Percentiles rank a stretch among this genome's conserved stretches.
phyloP scores from a whole-genome alignment of 2,329 filamentous ascomycete species.

The Dactylellina haptotyla region DNA sequence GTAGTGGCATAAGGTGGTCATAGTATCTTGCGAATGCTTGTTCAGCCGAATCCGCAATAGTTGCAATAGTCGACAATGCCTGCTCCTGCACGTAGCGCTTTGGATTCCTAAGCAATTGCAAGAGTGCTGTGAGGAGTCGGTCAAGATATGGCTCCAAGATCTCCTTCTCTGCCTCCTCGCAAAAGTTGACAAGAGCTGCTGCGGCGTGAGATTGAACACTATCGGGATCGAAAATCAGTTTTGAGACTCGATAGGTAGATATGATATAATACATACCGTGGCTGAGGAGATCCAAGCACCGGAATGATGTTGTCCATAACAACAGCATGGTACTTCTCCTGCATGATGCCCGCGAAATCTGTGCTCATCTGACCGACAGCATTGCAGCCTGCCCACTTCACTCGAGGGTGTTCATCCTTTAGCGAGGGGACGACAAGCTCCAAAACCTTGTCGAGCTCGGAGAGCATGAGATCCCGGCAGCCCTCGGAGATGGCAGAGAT shows the following conservation, averaged over 20 bases:
- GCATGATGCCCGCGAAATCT: constrained; percentile 97
- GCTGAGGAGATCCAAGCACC: constrained; percentile 87
- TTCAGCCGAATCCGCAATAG: constrained; percentile 97
- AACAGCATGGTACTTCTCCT: constrained; percentile 88
- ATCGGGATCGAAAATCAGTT: not conserved
- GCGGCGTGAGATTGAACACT: constrained; percentile 97
- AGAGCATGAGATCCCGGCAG: constrained; percentile 93
- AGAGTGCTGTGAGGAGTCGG: constrained; percentile 82
- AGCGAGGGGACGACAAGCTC: constrained; percentile 93
- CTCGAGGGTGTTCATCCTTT: constrained; percentile 87
- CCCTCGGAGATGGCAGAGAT: constrained; percentile 98
- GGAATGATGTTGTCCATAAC: constrained; percentile 92
- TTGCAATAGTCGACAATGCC: constrained; percentile 95
- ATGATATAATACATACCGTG: constrained; percentile 60
- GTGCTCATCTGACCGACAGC: constrained; percentile 99
- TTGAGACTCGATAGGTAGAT: not conserved
- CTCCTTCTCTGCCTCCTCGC: constrained; percentile 93
- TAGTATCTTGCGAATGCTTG: constrained; percentile 96
- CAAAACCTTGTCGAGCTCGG: constrained; percentile 90
- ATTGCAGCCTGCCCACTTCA: constrained; percentile 97
- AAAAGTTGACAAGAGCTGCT: constrained; percentile 98
- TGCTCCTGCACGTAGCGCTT: constrained; percentile 98
- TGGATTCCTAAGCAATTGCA: constrained; percentile 86
- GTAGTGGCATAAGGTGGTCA: constrained; percentile 90
- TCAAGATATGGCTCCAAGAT: constrained; percentile 93